Evolutionary conservation across 2,329 filamentous ascomycete genomes (phyloP), one percentile per base, ranked within the genome.

Genomic region (Fusarium nodosum): DNA sequence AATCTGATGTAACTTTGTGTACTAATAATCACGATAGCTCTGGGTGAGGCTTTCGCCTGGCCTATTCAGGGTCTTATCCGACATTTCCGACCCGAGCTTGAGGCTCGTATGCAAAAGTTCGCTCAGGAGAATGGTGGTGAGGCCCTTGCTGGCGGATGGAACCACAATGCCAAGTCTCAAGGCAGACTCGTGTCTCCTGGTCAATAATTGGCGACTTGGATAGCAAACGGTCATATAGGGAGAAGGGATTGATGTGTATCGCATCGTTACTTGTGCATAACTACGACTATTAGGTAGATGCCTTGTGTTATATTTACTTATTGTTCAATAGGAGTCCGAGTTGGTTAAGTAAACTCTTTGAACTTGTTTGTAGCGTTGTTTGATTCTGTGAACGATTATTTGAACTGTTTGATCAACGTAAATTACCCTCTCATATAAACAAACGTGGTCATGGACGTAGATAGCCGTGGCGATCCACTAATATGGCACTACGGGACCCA

Each of bases 21-120:
- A 73, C 75, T 82, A 72, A 82, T 50, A 82, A 50, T 36, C 24
- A 3, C 22, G 50, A 54, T 67, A 92, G 90, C 95, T 82, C 85
- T 99, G 70, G 96, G 96, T 62, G 96, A 99, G 85, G 96, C 96
- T 68, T 99, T 99, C 75, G 94, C 96, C 69, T 99, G 96, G 96
- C 96, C 96, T 69, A 91, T 99, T 72, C 96, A 99, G 84, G 96
- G 96, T 80, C 88, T 99, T 64, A 99, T 99, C 82, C 91, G 96
- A 77, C 96, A 99, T 84, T 99, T 99, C 88, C 89, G 96, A 76
- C 96, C 95, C 45, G 94, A 99, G 84, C 86, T 99, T 53, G 94
- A 98, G 87, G 92, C 91, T 54, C 89, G 95, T 75, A 97, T 99
- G 87, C 87, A 90, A 79, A 89, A 93, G 74, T 96, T 92, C 79